phyloP scores from a whole-genome alignment of 306 rosid genomes.

The Astragalus glycyphyllos region DNA sequence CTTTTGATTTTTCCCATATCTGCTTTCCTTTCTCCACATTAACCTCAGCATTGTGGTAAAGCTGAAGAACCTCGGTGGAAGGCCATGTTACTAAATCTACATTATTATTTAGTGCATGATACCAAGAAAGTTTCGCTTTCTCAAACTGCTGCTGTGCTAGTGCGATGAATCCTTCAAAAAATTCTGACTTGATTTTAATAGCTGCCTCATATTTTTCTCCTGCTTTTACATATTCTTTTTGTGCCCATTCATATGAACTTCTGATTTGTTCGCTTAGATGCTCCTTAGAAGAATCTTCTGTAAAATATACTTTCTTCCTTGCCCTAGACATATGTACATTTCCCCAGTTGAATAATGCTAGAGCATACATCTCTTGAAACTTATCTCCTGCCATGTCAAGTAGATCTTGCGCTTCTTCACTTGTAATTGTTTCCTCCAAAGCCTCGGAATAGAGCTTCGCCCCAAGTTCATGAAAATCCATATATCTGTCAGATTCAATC shows the following conservation, averaged over 20 bases:
- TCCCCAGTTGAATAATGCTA: conserved; percentile 93
- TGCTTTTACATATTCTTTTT: conserved; percentile 61
- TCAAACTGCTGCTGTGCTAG: conserved; percentile 79
- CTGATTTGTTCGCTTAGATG: conserved; percentile 52
- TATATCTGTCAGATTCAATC: conserved; percentile 68
- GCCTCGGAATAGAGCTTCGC: conserved; percentile 90
- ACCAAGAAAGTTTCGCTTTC: conserved; percentile 82
- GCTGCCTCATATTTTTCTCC: conserved; percentile 82
- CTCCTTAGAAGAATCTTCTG: conserved; percentile 61
- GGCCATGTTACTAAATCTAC: conserved; percentile 61
- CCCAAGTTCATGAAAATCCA: conserved; percentile 81
- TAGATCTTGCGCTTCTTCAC: conserved; percentile 82
- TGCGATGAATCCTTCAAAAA: conserved; percentile 78
- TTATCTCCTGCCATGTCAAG: conserved; percentile 72
- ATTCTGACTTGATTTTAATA: conserved; percentile 65
- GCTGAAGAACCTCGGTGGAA: conserved; percentile 61
- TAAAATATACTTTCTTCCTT: conserved; percentile 64
- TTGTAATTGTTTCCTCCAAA: conserved; percentile 82
- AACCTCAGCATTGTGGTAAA: conserved; percentile 74
- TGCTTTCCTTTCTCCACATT: conserved; percentile 82
- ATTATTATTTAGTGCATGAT: conserved; percentile 61
- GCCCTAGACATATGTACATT: conserved; percentile 84
- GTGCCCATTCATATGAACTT: conserved; percentile 68
- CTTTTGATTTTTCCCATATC: conserved; percentile 73
- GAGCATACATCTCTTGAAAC: conserved; percentile 89